These are phyloP conservation scores for Penicillium hordei DNA, from an alignment of 2,329 filamentous ascomycete species.

Conservation along the genomic window DNA sequence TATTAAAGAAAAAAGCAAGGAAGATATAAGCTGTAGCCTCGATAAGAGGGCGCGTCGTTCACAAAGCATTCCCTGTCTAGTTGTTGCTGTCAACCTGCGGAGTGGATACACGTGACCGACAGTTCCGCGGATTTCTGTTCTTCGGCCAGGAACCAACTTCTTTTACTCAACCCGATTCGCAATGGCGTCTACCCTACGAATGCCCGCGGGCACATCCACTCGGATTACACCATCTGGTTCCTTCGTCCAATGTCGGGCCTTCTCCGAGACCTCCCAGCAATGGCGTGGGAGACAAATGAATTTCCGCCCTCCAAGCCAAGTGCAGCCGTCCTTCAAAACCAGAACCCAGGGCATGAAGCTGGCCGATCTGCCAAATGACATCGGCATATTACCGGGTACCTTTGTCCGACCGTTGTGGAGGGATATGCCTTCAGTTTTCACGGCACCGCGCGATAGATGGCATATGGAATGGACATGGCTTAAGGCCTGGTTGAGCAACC, in stretches of 20 bases:
- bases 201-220: conserved; percentile 26
- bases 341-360: conserved; percentile 33
- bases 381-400: conserved; percentile 48
- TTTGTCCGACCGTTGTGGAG: conserved; percentile 42
- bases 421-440: conserved; percentile 44
- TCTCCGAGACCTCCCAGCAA: conserved; percentile 35
- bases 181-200: conserved; percentile 36
- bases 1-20: conserved; percentile 1
- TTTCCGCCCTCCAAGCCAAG: conserved; percentile 15
- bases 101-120: conserved; percentile 23
- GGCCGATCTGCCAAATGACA: conserved; percentile 42
- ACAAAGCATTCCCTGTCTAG: neutral
- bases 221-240: conserved; percentile 18
- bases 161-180: conserved; percentile 15
- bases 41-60: neutral
- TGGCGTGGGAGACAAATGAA: conserved; percentile 22
- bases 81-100: conserved; percentile 15
- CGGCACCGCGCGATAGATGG: conserved; percentile 36
- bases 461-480: conserved; percentile 44
- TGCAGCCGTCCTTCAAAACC: conserved; percentile 42
- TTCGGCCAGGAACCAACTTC: conserved; percentile 9
- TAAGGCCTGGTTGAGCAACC: conserved; percentile 36
- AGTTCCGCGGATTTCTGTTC: conserved; percentile 25
- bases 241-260: conserved; percentile 34
- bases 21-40: conserved; percentile 2